These are phyloP conservation scores for Arthrobotrys conoides DNA, from an alignment of 2,329 filamentous ascomycete species.

Conservation along the genomic window DNA sequence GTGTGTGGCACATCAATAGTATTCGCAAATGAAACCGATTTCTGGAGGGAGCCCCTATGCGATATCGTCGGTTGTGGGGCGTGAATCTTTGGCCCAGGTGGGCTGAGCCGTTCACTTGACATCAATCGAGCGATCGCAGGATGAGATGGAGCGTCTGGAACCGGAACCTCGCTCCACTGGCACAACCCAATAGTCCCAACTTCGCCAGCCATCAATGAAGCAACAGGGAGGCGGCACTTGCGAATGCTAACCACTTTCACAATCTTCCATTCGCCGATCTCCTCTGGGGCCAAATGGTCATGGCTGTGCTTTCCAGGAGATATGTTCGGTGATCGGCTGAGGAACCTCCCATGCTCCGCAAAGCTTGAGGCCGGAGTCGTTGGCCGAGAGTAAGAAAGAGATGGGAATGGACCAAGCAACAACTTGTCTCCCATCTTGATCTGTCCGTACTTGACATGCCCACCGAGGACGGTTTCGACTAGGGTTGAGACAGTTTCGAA, in stretches of 20 bases:
- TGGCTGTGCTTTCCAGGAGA: slow-evolving; percentile 67
- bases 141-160: slow-evolving; percentile 65
- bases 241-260: slow-evolving; percentile 88
- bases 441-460: slow-evolving; percentile 83
- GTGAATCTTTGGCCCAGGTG: slow-evolving; percentile 38
- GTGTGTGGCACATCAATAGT: slow-evolving; percentile 45
- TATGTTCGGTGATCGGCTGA: slow-evolving; percentile 53
- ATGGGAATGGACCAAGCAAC: slow-evolving; percentile 81
- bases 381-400: slow-evolving; percentile 60
- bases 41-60: slow-evolving; percentile 64
- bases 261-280: slow-evolving; percentile 81
- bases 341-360: slow-evolving; percentile 71
- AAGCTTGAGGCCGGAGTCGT: slow-evolving; percentile 66
- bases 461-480: slow-evolving; percentile 81
- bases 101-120: slow-evolving; percentile 39
- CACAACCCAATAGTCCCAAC: slow-evolving; percentile 89
- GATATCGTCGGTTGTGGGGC: slow-evolving; percentile 65
- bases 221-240: slow-evolving; percentile 87
- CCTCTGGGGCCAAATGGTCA: slow-evolving; percentile 70
- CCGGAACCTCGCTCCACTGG: slow-evolving; percentile 69
- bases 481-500: slow-evolving; percentile 69
- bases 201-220: slow-evolving; percentile 81
- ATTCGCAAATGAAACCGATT: slow-evolving; percentile 69
- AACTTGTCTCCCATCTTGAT: slow-evolving; percentile 84
- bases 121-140: slow-evolving; percentile 56